These are phyloP conservation scores for Pythium periplocum DNA, from an alignment of 352 stramenopile species.

Conservation along the genomic window DNA sequence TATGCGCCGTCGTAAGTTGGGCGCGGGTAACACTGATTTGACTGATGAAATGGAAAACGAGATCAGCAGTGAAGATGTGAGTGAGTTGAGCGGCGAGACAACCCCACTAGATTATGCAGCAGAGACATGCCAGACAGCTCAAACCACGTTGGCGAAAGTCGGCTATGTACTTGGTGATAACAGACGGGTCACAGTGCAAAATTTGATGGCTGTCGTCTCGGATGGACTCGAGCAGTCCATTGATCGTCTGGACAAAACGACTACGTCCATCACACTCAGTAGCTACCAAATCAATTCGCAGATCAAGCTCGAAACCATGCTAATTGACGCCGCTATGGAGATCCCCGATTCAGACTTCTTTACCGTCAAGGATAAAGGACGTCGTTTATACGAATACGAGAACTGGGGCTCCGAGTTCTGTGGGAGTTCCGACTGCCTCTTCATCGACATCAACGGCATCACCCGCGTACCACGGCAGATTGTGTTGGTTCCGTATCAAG, in stretches of 20 bases:
- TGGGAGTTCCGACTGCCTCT: slow-evolving; percentile 26
- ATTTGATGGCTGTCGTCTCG: slow-evolving; percentile 1
- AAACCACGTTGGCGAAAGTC: too few species aligned
- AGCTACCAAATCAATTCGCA: slow-evolving; percentile 9
- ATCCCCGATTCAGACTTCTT: slow-evolving; percentile 1
- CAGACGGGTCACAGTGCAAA: background rate
- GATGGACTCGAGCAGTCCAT: slow-evolving; percentile 2
- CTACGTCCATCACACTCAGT: slow-evolving; percentile 1
- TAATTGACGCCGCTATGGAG: slow-evolving; percentile 6
- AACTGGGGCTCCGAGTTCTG: slow-evolving; percentile 26
- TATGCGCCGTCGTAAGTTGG: too few species aligned
- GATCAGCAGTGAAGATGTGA: too few species aligned
- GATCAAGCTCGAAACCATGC: slow-evolving; percentile 12
- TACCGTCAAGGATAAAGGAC: background rate
- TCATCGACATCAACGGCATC: slow-evolving; percentile 23
- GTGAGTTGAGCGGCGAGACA: too few species aligned
- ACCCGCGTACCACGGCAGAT: slow-evolving; percentile 28
- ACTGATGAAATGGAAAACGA: too few species aligned
- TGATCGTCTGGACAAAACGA: background rate
- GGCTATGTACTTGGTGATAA: too few species aligned
- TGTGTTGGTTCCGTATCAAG: slow-evolving; percentile 27
- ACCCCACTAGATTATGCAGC: too few species aligned
- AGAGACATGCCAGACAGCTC: too few species aligned
- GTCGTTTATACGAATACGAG: slow-evolving; percentile 7
- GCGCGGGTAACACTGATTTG: too few species aligned